phyloP scores from a whole-genome alignment of 2,329 filamentous ascomycete genomes.

The Trichophaea hybrida region DNA sequence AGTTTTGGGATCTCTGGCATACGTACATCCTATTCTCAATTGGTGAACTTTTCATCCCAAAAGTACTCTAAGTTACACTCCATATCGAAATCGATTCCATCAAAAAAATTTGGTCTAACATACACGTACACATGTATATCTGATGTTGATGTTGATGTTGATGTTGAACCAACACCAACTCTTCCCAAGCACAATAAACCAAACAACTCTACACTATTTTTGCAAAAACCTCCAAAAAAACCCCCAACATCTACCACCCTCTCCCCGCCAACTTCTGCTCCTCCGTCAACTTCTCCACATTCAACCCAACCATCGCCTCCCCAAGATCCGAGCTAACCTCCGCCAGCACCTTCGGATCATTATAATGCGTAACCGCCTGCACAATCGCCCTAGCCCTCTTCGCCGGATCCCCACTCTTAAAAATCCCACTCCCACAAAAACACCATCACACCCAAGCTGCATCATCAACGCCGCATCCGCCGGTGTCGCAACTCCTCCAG shows the following conservation, averaged over 20 bases:
- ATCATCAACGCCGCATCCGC: constrained; percentile 97
- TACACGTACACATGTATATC: background rate
- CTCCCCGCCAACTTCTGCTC: constrained; percentile 70
- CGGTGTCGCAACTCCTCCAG: constrained; percentile 97
- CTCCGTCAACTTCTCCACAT: constrained; percentile 61
- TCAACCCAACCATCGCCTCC: constrained; percentile 97
- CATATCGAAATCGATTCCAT: too few species aligned
- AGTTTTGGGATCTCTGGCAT: too few species aligned
- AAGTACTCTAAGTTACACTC: too few species aligned
- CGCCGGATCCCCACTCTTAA: constrained; percentile 84
- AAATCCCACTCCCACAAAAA: constrained; percentile 94
- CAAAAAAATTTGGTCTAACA: background rate
- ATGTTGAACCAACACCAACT: too few species aligned
- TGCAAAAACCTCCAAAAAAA: background rate
- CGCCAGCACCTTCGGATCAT: constrained; percentile 69
- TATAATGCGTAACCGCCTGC: constrained; percentile 71
- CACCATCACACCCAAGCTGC: constrained; percentile 94
- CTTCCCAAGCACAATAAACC: background rate
- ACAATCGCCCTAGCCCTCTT: constrained; percentile 91
- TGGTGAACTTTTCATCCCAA: too few species aligned
- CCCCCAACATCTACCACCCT: constrained; percentile 50
- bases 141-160: too few species aligned
- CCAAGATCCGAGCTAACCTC: constrained; percentile 78
- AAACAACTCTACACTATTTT: background rate
- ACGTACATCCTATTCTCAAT: too few species aligned